These are phyloP conservation scores for Cokeromyces recurvatus DNA, from an alignment of 371 early-diverging fungal genomes.

Conservation along the genomic window DNA sequence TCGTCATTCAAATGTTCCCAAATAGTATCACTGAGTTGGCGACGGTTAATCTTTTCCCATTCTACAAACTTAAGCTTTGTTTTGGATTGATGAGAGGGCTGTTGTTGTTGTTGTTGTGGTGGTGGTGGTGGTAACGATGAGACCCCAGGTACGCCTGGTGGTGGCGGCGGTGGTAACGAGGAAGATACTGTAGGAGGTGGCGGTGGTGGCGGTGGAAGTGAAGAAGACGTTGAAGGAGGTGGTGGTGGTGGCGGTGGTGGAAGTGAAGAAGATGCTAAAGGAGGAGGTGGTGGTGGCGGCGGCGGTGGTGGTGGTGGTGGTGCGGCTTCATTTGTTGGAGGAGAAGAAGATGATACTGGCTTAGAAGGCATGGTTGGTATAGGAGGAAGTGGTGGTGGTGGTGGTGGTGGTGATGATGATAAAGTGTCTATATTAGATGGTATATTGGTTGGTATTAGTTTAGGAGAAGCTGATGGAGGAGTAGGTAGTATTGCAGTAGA, in stretches of 20 bases:
- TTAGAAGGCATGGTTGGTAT: neutral
- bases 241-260: slow-evolving; percentile 17
- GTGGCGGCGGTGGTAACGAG: slow-evolving; percentile 18
- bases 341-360: neutral
- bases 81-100: slow-evolving; percentile 48
- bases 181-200: neutral
- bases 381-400: slow-evolving; percentile 1
- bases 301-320: slow-evolving; percentile 10
- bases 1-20: slow-evolving; percentile 45
- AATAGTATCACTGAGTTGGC: slow-evolving; percentile 50
- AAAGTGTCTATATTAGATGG: too few relatives aligned
- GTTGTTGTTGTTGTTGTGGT: slow-evolving; percentile 5
- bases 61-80: slow-evolving; percentile 77
- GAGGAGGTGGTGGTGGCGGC: slow-evolving; percentile 1
- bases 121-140: slow-evolving; percentile 19
- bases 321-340: neutral
- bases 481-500: neutral
- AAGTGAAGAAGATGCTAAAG: slow-evolving; percentile 2
- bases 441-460: neutral
- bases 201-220: slow-evolving; percentile 11
- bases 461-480: neutral
- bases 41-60: slow-evolving; percentile 78
- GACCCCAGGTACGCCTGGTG: slow-evolving; percentile 22
- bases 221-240: neutral
- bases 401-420: neutral